Evolutionary conservation across 2,329 filamentous ascomycete genomes (phyloP).

Genomic region (Colletotrichum melonis): DNA sequence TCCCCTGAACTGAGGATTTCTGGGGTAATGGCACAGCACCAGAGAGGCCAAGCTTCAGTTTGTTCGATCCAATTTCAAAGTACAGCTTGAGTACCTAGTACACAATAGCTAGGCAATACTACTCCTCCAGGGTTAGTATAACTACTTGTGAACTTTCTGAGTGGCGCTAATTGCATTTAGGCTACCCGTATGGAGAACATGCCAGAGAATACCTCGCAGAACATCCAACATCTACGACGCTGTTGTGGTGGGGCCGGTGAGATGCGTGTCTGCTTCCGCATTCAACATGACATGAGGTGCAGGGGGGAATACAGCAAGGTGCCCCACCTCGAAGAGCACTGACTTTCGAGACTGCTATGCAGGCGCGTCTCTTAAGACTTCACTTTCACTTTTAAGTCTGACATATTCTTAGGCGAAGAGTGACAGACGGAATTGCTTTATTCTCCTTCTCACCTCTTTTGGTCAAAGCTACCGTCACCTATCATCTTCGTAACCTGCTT

Average conservation of each 20-base stretch:
- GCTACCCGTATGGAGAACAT: background rate
- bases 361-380: background rate
- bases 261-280: background rate
- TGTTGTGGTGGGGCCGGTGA: background rate
- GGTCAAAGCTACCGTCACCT: background rate
- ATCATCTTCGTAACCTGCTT: too few relatives aligned
- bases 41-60: slow-evolving; percentile 15
- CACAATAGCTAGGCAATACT: background rate
- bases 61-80: slow-evolving; percentile 5
- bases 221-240: background rate
- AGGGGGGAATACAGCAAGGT: background rate
- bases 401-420: background rate
- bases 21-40: slow-evolving; percentile 16
- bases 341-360: slow-evolving; percentile 19
- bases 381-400: background rate
- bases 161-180: slow-evolving; percentile 25
- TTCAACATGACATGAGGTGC: slow-evolving; percentile 4
- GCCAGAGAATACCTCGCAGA: slow-evolving; percentile 10
- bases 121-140: background rate
- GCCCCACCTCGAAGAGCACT: slow-evolving; percentile 29
- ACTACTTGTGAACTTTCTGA: slow-evolving; percentile 16
- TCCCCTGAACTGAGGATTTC: slow-evolving; percentile 11
- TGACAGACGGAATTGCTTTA: background rate
- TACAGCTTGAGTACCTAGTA: slow-evolving; percentile 18
- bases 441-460: background rate